Evolutionary conservation across 2,329 filamentous ascomycete genomes (phyloP).

Genomic region (Arthroderma sp.): DNA sequence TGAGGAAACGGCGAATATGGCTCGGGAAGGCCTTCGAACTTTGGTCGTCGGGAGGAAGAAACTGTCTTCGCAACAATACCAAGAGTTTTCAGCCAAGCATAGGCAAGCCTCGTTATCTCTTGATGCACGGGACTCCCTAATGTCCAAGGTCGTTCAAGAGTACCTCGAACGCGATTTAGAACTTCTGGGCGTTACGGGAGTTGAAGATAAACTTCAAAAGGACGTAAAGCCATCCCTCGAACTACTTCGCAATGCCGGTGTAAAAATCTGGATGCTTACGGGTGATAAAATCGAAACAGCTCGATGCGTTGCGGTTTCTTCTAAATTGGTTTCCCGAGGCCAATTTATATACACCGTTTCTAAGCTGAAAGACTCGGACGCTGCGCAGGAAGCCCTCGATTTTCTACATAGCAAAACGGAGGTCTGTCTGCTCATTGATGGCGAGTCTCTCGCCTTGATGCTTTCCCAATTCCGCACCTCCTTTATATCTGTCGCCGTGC

Average conservation of each 20-base stretch:
- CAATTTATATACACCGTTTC: slow-evolving; percentile 93
- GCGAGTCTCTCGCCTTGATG: slow-evolving; percentile 74
- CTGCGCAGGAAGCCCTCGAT: slow-evolving; percentile 76
- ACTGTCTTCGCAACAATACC: slow-evolving; percentile 64
- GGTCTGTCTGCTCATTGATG: slow-evolving; percentile 87
- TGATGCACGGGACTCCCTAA: slow-evolving; percentile 63
- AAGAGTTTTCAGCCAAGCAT: slow-evolving; percentile 62
- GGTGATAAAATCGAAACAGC: slow-evolving; percentile 98
- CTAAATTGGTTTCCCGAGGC: slow-evolving; percentile 81
- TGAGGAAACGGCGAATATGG: slow-evolving; percentile 99
- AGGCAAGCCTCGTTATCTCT: slow-evolving; percentile 70
- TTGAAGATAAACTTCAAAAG: slow-evolving; percentile 90
- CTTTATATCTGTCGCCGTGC: slow-evolving; percentile 80
- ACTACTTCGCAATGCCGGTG: slow-evolving; percentile 85
- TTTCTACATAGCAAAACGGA: slow-evolving; percentile 73
- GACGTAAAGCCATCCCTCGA: slow-evolving; percentile 94
- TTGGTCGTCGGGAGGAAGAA: slow-evolving; percentile 88
- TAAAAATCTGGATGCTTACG: slow-evolving; percentile 99
- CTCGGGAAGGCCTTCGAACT: slow-evolving; percentile 83
- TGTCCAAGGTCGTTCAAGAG: slow-evolving; percentile 66
- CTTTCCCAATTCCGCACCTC: slow-evolving; percentile 68
- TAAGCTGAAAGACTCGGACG: slow-evolving; percentile 69
- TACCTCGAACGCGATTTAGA: slow-evolving; percentile 82
- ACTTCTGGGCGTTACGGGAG: slow-evolving; percentile 89
- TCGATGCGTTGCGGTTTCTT: slow-evolving; percentile 86